Conservation (phyloP, 176 grass and related monocot genomes). For the Triticum turgidum region DNA sequence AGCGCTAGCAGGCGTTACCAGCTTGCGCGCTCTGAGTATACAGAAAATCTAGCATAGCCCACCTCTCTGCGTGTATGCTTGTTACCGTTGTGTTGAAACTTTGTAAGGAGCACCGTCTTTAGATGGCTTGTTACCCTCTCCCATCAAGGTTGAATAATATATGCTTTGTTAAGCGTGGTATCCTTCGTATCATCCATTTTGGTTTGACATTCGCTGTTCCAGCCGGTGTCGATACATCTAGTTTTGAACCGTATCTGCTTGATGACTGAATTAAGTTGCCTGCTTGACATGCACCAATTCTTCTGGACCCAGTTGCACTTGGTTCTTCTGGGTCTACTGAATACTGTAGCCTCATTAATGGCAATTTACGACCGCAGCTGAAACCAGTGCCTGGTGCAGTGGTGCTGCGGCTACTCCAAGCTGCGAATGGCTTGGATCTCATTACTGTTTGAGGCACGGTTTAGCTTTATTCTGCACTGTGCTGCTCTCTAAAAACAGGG, state of each 20-base stretch:
- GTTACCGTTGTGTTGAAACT: slow-evolving; percentile 17
- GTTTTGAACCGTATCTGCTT: not conserved
- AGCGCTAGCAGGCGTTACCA: slow-evolving; percentile 24
- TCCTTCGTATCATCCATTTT: not conserved
- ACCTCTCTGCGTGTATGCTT: slow-evolving; percentile 49
- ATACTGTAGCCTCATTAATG: not conserved
- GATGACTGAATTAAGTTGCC: not conserved
- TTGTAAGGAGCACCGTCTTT: slow-evolving; percentile 23
- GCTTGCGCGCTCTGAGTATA: not conserved
- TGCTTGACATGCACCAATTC: not conserved
- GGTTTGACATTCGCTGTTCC: too few relatives aligned
- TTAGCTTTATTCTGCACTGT: not conserved
- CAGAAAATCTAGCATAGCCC: slow-evolving; percentile 40
- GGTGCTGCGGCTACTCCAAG: not conserved
- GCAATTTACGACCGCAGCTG: not conserved
- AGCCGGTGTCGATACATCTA: too few relatives aligned
- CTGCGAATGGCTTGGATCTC: not conserved
- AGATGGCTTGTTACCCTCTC: slow-evolving; percentile 55
- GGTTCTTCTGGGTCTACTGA: not conserved
- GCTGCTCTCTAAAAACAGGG: not conserved
- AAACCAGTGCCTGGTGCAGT: not conserved
- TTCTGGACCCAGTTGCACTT: not conserved
- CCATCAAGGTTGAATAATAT: slow-evolving; percentile 41
- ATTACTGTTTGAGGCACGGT: not conserved
- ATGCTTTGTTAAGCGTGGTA: slow-evolving; percentile 11